Evolutionary conservation across 352 stramenopile species (phyloP).

Genomic region (Globisporangium paroecandrum): DNA sequence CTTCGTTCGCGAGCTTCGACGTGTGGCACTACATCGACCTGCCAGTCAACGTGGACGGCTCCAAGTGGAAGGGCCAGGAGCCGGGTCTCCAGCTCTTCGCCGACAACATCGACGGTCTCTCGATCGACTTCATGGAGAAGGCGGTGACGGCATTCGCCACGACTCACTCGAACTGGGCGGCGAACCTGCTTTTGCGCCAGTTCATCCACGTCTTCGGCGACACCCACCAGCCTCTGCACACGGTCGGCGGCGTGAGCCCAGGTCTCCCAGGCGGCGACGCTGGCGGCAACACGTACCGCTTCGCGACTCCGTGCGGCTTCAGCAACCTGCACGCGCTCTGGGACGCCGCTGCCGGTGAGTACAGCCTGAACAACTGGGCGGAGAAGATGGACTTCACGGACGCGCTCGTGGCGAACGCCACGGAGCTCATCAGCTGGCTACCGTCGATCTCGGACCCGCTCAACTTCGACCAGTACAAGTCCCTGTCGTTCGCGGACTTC

Average conservation of each 20-base stretch:
- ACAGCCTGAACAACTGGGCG: constrained; percentile 53
- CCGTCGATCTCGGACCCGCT: constrained; percentile 30
- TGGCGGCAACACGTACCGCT: constrained; percentile 60
- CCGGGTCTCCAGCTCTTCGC: constrained; percentile 48
- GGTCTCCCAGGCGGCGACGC: constrained; percentile 47
- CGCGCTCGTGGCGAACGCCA: constrained; percentile 34
- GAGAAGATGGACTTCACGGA: constrained; percentile 19
- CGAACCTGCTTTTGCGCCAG: constrained; percentile 55
- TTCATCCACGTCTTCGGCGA: constrained; percentile 75
- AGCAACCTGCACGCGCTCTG: constrained; percentile 68
- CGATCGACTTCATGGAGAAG: constrained; percentile 36
- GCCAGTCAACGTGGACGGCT: constrained; percentile 47
- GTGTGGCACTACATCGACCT: constrained; percentile 75
- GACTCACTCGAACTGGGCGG: constrained; percentile 56
- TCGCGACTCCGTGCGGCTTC: constrained; percentile 40
- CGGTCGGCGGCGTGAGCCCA: constrained; percentile 38
- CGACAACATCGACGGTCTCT: constrained; percentile 47
- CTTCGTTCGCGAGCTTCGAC: constrained; percentile 48
- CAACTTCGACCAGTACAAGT: constrained; percentile 40
- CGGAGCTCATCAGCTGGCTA: constrained; percentile 39
- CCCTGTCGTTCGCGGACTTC: constrained; percentile 34
- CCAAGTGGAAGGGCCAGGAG: constrained; percentile 34
- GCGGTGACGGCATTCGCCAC: constrained; percentile 47
- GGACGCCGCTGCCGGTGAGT: constrained; percentile 50
- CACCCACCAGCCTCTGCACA: constrained; percentile 64